Conservation (phyloP, 306 rosid genomes). For the Medicago lupulina region DNA sequence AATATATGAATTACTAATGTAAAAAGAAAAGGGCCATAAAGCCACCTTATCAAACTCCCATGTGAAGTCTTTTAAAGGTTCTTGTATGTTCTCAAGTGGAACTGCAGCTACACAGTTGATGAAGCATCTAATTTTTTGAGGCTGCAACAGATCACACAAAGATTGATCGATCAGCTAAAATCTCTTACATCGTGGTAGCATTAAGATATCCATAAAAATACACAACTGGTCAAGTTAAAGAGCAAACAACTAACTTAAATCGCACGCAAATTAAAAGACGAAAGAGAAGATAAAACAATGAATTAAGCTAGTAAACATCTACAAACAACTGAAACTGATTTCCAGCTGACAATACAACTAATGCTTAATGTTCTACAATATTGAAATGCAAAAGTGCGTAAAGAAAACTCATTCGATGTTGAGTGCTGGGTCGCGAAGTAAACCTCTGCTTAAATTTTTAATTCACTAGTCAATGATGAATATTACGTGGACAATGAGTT, state of each 20-base stretch:
- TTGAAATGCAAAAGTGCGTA: slow-evolving; percentile 3
- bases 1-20: slow-evolving; percentile 6
- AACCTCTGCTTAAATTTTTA: slow-evolving; percentile 21
- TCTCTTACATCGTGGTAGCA: slow-evolving; percentile 8
- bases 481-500: slow-evolving; percentile 1
- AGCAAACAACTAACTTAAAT: neutral
- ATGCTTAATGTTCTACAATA: neutral
- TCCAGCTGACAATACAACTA: slow-evolving; percentile 8
- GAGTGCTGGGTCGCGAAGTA: slow-evolving; percentile 26
- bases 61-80: slow-evolving; percentile 73
- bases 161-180: slow-evolving; percentile 28
- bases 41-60: slow-evolving; percentile 98
- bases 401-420: neutral
- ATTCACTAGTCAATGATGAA: neutral
- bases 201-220: slow-evolving; percentile 6
- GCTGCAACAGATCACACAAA: slow-evolving; percentile 64
- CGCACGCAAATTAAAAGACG: neutral
- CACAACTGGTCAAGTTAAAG: neutral
- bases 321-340: slow-evolving; percentile 19
- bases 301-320: slow-evolving; percentile 18
- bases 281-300: slow-evolving; percentile 16
- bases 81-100: slow-evolving; percentile 91
- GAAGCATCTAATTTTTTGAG: slow-evolving; percentile 85
- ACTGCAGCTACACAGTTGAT: slow-evolving; percentile 77
- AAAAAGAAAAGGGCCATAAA: slow-evolving; percentile 42